These are phyloP conservation scores for Colletotrichum falcatum DNA, from an alignment of 2,329 filamentous ascomycete genomes.

Conservation along the genomic window DNA sequence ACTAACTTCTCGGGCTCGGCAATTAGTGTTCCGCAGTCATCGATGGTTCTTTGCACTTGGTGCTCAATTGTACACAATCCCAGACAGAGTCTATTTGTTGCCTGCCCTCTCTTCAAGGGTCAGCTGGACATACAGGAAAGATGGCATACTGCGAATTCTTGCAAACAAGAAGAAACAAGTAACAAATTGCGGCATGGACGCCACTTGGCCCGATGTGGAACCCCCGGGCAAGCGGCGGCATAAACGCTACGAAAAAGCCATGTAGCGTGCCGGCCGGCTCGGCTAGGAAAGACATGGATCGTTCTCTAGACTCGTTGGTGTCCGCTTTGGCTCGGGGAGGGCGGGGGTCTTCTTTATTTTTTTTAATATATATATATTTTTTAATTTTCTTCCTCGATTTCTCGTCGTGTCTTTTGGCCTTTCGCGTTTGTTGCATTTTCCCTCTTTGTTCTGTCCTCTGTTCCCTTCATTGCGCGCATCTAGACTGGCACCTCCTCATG, in stretches of 20 bases:
- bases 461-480: background rate
- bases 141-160: background rate
- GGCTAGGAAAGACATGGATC: conserved; percentile 2
- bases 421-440: background rate
- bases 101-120: background rate
- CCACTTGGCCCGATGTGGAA: conserved; percentile 10
- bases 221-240: conserved; percentile 16
- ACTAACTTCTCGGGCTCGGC: conserved; percentile 28
- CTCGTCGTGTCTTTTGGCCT: too few species aligned
- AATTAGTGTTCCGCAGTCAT: conserved; percentile 22
- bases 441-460: background rate
- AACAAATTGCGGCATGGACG: background rate
- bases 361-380: too few species aligned
- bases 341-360: background rate
- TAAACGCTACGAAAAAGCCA: conserved; percentile 5
- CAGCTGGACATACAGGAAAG: background rate
- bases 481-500: background rate
- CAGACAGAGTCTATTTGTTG: background rate
- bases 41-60: background rate
- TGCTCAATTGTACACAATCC: background rate
- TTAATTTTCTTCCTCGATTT: background rate
- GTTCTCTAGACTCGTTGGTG: conserved; percentile 7
- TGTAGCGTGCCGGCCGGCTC: background rate
- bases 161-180: background rate
- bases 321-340: background rate